Conservation (phyloP, 73 alveolate genomes). For the Paramecium tetraurelia region DNA sequence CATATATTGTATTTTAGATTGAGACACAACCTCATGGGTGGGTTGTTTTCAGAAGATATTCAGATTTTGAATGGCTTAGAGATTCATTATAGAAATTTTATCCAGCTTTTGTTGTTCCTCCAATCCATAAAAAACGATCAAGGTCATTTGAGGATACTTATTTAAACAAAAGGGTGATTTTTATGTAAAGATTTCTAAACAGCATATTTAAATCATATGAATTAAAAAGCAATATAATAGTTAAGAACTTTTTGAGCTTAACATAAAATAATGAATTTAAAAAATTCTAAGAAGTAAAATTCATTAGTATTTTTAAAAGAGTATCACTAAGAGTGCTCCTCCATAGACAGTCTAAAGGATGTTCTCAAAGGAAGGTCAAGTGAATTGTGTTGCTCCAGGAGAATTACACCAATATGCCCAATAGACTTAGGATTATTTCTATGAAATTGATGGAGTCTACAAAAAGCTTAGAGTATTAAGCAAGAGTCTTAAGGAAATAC, state of each 20-base stretch:
- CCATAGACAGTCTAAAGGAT: neutral
- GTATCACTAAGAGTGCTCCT: neutral
- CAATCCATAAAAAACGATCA: constrained; percentile 61
- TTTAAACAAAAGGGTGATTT: neutral
- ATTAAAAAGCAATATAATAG: constrained; percentile 14
- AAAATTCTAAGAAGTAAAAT: neutral
- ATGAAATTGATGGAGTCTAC: neutral
- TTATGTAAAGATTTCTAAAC: constrained; percentile 12
- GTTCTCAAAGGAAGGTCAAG: neutral
- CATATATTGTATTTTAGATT: constrained; percentile 35
- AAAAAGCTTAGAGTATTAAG: neutral
- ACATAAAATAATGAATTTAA: neutral
- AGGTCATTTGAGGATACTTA: constrained; percentile 13
- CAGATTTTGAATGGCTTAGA: constrained; percentile 67
- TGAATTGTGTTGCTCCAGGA: neutral
- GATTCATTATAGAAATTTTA: constrained; percentile 34
- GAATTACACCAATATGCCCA: neutral
- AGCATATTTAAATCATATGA: constrained; percentile 5
- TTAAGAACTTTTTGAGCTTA: neutral
- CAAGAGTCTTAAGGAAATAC: neutral
- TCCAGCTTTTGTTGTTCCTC: constrained; percentile 64
- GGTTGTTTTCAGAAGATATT: constrained; percentile 52
- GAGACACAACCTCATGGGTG: constrained; percentile 47
- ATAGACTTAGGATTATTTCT: neutral
- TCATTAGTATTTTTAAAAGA: neutral